Base-by-base conservation (phyloP, 805 yeast genomes). In the Candida stauntonica region DNA sequence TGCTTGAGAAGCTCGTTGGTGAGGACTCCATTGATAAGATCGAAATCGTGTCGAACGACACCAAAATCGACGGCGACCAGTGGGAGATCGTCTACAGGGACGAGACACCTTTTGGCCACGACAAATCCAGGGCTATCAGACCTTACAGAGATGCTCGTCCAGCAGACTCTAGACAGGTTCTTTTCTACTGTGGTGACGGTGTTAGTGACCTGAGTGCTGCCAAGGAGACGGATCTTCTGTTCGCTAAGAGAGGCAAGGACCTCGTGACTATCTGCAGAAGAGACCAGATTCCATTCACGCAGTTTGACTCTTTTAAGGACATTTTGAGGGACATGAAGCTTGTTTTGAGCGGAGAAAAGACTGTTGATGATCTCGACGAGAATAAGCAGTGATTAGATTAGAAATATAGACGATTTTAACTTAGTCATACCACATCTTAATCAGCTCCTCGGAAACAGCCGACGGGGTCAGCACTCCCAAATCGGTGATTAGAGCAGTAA, bases 181-280 rank as follows among this genome's bases (percentile, higher is more conserved):
- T 87, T 51, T 86, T 91, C 60, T 93, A 93, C 68, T 86, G 95
- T 56, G 99, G 99, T 42, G 99, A 93, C 61, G 99, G 99, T 47
- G 96, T 93, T 23, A 81, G 94, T 32, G 99, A 93, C 62, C 69
- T 93, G 51, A 77, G 87, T 41, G 99, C 99, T 17, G 97, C 98
- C 17, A 81, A 84, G 57, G 96, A 93, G 62, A 88, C 99, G 29
- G 91, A 93, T 61, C 69, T 91, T 50, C 67, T 93, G 48, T 93
- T 91, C 63, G 99, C 99, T 32, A 91, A 88, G 66, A 77, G 78
- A 48, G 99, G 97, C 35, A 79, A 83, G 54, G 98, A 93, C 58
- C 73, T 93, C 51, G 82, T 91, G 50, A 81, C 79, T 28, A 91
- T 79, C 66, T 93, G 98, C 66, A 73, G 72, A 50, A 68, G 80